Percentiles rank a stretch among this genome's conserved stretches.
Evolutionary conservation across 192 early-diverging fungal species (phyloP).

Genomic region (Coemansia sp.): DNA sequence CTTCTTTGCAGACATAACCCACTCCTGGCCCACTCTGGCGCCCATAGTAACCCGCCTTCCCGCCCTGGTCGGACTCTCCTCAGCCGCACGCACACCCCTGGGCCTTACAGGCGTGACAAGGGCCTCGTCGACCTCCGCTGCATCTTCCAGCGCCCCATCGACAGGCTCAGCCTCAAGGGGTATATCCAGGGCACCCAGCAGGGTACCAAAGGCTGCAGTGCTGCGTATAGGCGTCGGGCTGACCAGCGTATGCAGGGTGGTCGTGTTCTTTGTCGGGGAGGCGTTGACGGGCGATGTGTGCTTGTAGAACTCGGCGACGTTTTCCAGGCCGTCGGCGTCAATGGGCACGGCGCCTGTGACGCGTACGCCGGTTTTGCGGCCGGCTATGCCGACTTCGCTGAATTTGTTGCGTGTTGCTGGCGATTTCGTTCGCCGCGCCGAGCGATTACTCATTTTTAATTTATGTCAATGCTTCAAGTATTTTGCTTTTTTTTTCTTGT

Average conservation of each 20-base stretch:
- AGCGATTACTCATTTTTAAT: conserved; percentile 26
- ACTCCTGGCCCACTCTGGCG: too few relatives aligned
- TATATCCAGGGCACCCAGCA: conserved; percentile 38
- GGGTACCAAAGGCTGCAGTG: conserved; percentile 18
- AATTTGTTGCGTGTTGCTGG: conserved; percentile 35
- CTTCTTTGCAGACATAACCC: neutral
- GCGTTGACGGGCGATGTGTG: conserved; percentile 30
- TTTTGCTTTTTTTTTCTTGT: neutral
- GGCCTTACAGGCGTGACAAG: conserved; percentile 12
- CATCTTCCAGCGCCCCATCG: neutral
- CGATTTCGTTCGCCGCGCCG: conserved; percentile 30
- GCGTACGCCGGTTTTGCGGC: conserved; percentile 43
- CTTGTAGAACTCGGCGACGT: conserved; percentile 47
- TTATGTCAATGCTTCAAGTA: neutral
- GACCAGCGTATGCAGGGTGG: conserved; percentile 28
- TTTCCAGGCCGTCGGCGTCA: conserved; percentile 42
- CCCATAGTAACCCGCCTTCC: conserved; percentile 20
- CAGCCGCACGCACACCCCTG: conserved; percentile 9
- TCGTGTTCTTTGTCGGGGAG: conserved; percentile 5
- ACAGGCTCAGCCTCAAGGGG: neutral
- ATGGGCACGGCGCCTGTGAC: conserved; percentile 35
- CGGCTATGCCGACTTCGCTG: conserved; percentile 34
- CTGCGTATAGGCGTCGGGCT: conserved; percentile 43
- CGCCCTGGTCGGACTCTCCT: neutral
- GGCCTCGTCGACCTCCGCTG: conserved; percentile 13